Percentiles rank a stretch among this genome's conserved stretches.
phyloP scores from a whole-genome alignment of 1,139 yeast species.

The Debaryomycetaceae sp. region DNA sequence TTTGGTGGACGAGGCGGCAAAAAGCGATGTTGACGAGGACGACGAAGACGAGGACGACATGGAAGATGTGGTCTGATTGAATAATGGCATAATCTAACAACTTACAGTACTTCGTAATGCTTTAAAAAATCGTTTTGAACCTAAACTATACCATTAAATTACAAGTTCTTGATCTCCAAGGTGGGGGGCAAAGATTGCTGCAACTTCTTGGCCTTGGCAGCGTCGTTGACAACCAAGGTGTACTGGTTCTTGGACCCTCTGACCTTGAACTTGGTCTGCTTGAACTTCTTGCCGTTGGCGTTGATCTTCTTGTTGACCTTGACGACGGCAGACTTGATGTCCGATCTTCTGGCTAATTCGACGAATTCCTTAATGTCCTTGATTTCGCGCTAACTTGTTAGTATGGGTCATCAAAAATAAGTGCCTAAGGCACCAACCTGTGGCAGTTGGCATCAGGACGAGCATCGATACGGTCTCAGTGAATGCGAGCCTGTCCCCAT shows the following conservation, averaged over 20 bases:
- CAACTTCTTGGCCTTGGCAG: slow-evolving; percentile 97
- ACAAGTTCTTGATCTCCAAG: slow-evolving; percentile 70
- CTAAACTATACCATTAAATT: slow-evolving; percentile 16
- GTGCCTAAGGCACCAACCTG: too few species aligned
- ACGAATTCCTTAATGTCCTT: slow-evolving; percentile 97
- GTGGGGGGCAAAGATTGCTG: slow-evolving; percentile 98
- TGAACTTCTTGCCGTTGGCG: slow-evolving; percentile 80
- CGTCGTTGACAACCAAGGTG: slow-evolving; percentile 95
- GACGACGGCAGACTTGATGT: slow-evolving; percentile 88
- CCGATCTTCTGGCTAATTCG: slow-evolving; percentile 97
- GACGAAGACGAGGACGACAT: slow-evolving; percentile 36
- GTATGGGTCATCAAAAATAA: slow-evolving; percentile 3
- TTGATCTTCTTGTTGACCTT: slow-evolving; percentile 84
- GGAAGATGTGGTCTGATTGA: slow-evolving; percentile 35
- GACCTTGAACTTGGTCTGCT: slow-evolving; percentile 98
- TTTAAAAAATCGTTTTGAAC: slow-evolving; percentile 1
- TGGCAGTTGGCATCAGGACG: too few species aligned
- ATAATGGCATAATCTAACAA: neutral
- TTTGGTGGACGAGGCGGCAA: slow-evolving; percentile 32
- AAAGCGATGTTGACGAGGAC: slow-evolving; percentile 43
- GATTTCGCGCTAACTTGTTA: slow-evolving; percentile 54
- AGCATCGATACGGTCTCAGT: slow-evolving; percentile 2
- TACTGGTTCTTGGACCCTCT: slow-evolving; percentile 94
- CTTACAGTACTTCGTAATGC: neutral
- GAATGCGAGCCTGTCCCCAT: too few species aligned